Evolutionary conservation across 2,329 filamentous ascomycete species (phyloP).

Genomic region (Exophiala xenobiotica): DNA sequence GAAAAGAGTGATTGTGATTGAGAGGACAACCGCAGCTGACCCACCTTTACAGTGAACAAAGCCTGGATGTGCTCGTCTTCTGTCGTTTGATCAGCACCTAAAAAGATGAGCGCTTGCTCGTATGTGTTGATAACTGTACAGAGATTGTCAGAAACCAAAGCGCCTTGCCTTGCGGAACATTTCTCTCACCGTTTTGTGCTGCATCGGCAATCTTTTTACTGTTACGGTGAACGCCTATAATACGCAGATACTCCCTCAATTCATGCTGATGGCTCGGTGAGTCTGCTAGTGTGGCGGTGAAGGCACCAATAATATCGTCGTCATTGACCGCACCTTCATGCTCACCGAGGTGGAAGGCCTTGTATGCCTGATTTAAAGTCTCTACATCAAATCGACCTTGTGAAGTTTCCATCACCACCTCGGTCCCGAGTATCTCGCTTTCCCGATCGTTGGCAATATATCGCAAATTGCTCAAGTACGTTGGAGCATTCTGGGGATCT

Average conservation of each 20-base stretch:
- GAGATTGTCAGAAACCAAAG: slow-evolving; percentile 11
- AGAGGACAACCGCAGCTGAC: slow-evolving; percentile 3
- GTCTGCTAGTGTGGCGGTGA: slow-evolving; percentile 59
- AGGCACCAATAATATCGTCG: slow-evolving; percentile 58
- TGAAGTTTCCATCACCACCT: slow-evolving; percentile 59
- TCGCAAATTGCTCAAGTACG: slow-evolving; percentile 67
- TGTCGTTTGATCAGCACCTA: slow-evolving; percentile 53
- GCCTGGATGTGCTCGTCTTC: slow-evolving; percentile 59
- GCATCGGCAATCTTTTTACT: slow-evolving; percentile 60
- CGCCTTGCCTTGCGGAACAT: not conserved
- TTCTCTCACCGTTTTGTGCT: slow-evolving; percentile 55
- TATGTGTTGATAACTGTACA: slow-evolving; percentile 56
- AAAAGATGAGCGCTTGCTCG: slow-evolving; percentile 62
- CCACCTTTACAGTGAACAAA: slow-evolving; percentile 58
- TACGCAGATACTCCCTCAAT: slow-evolving; percentile 55
- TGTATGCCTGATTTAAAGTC: slow-evolving; percentile 59
- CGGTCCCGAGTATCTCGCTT: slow-evolving; percentile 58
- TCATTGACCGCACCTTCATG: slow-evolving; percentile 54
- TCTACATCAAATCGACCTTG: slow-evolving; percentile 57
- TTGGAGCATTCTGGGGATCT: slow-evolving; percentile 55
- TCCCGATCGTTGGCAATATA: slow-evolving; percentile 57
- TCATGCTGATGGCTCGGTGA: slow-evolving; percentile 56
- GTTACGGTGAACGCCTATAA: slow-evolving; percentile 58
- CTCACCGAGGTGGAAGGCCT: slow-evolving; percentile 56
- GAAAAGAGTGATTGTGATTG: not conserved